Conservation (phyloP, 1,284 basidiomycete genomes). For the Mycena sp. region DNA sequence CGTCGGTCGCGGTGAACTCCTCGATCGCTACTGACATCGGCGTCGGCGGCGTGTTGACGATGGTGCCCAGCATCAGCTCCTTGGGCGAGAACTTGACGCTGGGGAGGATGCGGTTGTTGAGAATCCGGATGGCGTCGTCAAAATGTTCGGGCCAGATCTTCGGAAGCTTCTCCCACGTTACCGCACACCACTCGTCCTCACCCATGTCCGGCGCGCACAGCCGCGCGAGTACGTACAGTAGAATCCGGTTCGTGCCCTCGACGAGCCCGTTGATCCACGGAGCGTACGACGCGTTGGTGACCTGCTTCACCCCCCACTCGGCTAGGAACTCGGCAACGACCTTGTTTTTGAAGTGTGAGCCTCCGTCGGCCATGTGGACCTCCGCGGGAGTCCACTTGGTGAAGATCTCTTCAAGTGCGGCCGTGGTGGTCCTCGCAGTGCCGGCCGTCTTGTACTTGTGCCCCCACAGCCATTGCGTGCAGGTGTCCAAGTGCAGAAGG, state of each 20-base stretch:
- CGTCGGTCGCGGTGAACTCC: background rate
- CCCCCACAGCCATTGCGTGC: background rate
- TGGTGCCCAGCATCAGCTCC: conserved; percentile 2
- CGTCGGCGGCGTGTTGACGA: conserved; percentile 34
- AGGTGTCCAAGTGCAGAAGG: background rate
- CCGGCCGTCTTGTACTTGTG: background rate
- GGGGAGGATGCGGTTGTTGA: conserved; percentile 38
- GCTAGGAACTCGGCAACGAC: conserved; percentile 41
- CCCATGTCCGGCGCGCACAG: conserved; percentile 40
- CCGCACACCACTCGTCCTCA: conserved; percentile 39
- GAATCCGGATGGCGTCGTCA: conserved; percentile 33
- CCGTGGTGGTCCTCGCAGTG: conserved; percentile 33
- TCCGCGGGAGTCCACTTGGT: conserved; percentile 28
- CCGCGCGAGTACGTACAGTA: conserved; percentile 39
- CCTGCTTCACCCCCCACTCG: conserved; percentile 28
- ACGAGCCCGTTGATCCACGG: conserved; percentile 37
- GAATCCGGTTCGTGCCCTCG: conserved; percentile 17
- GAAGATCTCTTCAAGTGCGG: conserved; percentile 34
- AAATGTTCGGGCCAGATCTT: conserved; percentile 45
- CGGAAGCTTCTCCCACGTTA: conserved; percentile 26
- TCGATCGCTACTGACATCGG: background rate
- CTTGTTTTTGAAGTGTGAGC: conserved; percentile 48
- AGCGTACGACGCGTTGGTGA: conserved; percentile 45
- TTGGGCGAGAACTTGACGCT: conserved; percentile 30
- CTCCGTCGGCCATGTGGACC: conserved; percentile 48